Base-by-base conservation (phyloP, 495 filamentous ascomycete species). In the Podospora australis region DNA sequence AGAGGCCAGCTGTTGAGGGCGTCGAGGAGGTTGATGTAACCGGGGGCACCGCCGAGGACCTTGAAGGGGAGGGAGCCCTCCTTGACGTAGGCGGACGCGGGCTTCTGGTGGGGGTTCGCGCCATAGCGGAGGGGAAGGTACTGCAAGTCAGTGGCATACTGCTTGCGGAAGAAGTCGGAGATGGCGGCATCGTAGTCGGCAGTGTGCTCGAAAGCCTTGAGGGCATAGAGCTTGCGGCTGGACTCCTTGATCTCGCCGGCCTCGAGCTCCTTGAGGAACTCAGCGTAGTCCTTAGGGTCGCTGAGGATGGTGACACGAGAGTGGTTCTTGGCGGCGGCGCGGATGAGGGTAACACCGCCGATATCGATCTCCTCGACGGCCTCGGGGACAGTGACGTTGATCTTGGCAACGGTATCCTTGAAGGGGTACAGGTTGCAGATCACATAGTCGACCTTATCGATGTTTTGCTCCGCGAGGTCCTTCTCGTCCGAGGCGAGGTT, bases 341-440 rank as follows among this genome's bases (percentile, higher is more conserved):
- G 83, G 60, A 98, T 87, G 54, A 98, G 80, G 19, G 92, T 97
- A 38, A 98, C 92, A 58, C 92, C 92, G 49, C 90, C 91, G 61
- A 98, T 95, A 73, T 98, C 92, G 51, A 98, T 90, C 73, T 97
- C 92, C 70, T 98, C 92, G 17, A 98, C 91, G 39, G 92, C 92
- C 69, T 98, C 92, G 19, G 85, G 78, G 52, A 98, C 84, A 41
- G 90, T 96, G 55, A 97, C 94, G 60, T 95, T 95, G 73, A 92
- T 81, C 75, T 96, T 94, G 49, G 90, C 85, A 49, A 97, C 80
- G 39, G 94, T 96, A 61, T 96, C 89, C 75, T 96, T 95, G 80
- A 98, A 97, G 10, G 90, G 90, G 67, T 96, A 97, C 20, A 98
- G 76, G 72, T 98, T 98, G 84, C 92, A 97, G 60, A 97, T 85